Evolutionary conservation across 2,329 filamentous ascomycete genomes (phyloP), one percentile per base, ranked within the genome.

Genomic region (Ophiostoma sp.): DNA sequence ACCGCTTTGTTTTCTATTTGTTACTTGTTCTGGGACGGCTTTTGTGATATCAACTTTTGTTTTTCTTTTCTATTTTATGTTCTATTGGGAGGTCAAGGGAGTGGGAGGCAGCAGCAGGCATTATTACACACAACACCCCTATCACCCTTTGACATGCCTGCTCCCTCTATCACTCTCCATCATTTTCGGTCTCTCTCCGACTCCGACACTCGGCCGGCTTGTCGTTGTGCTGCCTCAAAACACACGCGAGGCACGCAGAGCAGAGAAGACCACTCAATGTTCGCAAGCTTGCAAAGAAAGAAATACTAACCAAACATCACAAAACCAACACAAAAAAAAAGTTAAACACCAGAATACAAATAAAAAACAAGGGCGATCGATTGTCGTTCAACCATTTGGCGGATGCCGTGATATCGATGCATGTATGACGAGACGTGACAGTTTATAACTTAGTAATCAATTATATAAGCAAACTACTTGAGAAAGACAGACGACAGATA

Each of bases 1-100:
- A 10, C 20, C 11, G n/a, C 33, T 15, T 36, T 31, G 6, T 65
- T 60, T 20, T 65, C 39, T 64, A 7, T 36, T 64, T 64, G 44
- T 67, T 65, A 41, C 52, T 67, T 71, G 44, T 71, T 71, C 70
- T 72, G 71, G 70, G 70, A 54, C 20, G 71, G 71, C 70, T 44
- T 20, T 69, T 71, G 71, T 73, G 68, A 67, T 66, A 67, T 66
- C 44, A 67, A 68, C 10, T 31, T 35, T 71, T 41, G 17, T 67
- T 52, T 70, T 66, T 66, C n/a, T 62, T 68, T 20, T 68, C 23
- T 23, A 8, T 67, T 69, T 13, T 44, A 64, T 66, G 27, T 67
- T 57, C 36, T 48, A 35, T 48, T 69, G 70, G 70, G 70, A 66
- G 70, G 70, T 69, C 64, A 69, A 68, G 66, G 70, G 70, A 52